These are phyloP conservation scores for Kregervanrija delftensis DNA, from an alignment of 805 yeast genomes.

Conservation along the genomic window DNA sequence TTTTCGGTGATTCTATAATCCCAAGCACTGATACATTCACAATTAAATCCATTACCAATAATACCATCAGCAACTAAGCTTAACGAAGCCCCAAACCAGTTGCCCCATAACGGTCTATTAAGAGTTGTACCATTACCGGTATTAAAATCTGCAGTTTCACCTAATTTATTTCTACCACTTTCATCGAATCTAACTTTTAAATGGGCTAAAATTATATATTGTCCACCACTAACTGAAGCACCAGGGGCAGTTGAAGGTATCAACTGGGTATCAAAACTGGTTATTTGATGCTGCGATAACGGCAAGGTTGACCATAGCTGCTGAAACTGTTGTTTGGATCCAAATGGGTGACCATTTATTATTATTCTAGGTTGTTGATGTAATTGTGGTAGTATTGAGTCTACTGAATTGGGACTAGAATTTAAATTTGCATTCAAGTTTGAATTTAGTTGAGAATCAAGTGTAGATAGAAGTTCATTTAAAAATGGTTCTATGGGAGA, in stretches of 20 bases:
- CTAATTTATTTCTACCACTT: conserved; percentile 58
- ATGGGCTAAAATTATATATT: conserved; percentile 35
- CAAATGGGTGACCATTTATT: conserved; percentile 52
- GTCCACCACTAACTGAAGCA: conserved; percentile 9
- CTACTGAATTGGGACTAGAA: neutral
- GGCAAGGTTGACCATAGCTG: conserved; percentile 54
- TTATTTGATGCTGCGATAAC: conserved; percentile 52
- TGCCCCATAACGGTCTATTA: conserved; percentile 55
- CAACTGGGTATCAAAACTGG: conserved; percentile 60
- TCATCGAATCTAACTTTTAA: conserved; percentile 72
- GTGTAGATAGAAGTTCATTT: neutral
- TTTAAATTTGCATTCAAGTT: neutral
- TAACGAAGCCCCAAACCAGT: conserved; percentile 62
- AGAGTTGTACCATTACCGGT: conserved; percentile 12
- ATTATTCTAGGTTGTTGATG: conserved; percentile 47
- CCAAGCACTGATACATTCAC: conserved; percentile 49
- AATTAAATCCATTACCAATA: conserved; percentile 28
- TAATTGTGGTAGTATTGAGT: conserved; percentile 36
- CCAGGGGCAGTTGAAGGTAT: conserved; percentile 38
- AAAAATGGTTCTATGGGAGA: too few relatives aligned
- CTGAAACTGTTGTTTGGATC: conserved; percentile 46
- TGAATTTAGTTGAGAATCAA: neutral
- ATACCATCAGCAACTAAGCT: conserved; percentile 54
- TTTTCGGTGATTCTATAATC: conserved; percentile 61
- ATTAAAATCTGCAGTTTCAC: conserved; percentile 54